Conservation (phyloP, 345 rosid species). For the Diplotaxis tenuifolia region DNA sequence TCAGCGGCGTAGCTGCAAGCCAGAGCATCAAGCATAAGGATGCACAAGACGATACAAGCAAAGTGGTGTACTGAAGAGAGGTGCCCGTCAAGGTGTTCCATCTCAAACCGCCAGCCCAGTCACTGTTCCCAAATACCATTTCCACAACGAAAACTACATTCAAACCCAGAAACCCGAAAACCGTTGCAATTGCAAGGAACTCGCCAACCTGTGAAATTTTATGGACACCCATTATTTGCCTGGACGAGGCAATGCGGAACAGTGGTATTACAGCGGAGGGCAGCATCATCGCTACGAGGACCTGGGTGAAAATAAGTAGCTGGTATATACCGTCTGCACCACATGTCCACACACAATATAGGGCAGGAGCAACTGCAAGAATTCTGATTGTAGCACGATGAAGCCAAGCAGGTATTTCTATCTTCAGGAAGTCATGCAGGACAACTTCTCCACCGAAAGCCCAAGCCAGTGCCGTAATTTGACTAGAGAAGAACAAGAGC, state of each 20-base stretch:
- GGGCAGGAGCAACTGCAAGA: slow-evolving; percentile 78
- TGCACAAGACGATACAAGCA: slow-evolving; percentile 60
- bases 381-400: slow-evolving; percentile 81
- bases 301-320: slow-evolving; percentile 78
- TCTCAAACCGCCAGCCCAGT: slow-evolving; percentile 83
- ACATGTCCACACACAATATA: slow-evolving; percentile 79
- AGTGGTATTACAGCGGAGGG: slow-evolving; percentile 92
- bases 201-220: slow-evolving; percentile 78
- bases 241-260: slow-evolving; percentile 84
- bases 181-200: slow-evolving; percentile 55
- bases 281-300: slow-evolving; percentile 76
- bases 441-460: slow-evolving; percentile 71
- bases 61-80: slow-evolving; percentile 51
- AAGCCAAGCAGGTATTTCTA: slow-evolving; percentile 92
- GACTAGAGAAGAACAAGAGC: slow-evolving; percentile 69
- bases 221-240: slow-evolving; percentile 75
- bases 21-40: slow-evolving; percentile 83
- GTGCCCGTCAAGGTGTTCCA: slow-evolving; percentile 59
- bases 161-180: slow-evolving; percentile 73
- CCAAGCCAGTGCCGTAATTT: slow-evolving; percentile 78
- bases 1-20: slow-evolving; percentile 85
- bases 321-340: slow-evolving; percentile 93
- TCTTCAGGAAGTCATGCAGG: slow-evolving; percentile 67
- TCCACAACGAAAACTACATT: slow-evolving; percentile 77
- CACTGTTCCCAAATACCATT: slow-evolving; percentile 86